Percentiles rank a stretch among this genome's conserved stretches.
Conservation (phyloP, 1,284 basidiomycete species). For the Stygiomarasmius scandens region DNA sequence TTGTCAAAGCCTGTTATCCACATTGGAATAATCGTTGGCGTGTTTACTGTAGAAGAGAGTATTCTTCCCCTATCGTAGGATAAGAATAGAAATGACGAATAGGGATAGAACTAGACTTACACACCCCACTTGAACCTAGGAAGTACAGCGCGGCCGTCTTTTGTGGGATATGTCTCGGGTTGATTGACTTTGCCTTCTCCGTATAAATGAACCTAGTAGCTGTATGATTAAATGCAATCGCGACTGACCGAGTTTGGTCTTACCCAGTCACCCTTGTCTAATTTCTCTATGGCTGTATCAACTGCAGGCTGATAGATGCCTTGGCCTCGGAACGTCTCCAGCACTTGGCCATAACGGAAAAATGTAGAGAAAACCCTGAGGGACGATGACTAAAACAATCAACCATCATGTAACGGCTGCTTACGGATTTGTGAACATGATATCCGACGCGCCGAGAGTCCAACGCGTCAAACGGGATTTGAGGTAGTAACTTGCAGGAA, state of each 20-base stretch:
- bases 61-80: slow-evolving; percentile 68
- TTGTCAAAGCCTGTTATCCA: slow-evolving; percentile 92
- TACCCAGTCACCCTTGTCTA: slow-evolving; percentile 88
- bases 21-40: slow-evolving; percentile 90
- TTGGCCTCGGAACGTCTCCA: slow-evolving; percentile 89
- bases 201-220: slow-evolving; percentile 84
- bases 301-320: slow-evolving; percentile 92
- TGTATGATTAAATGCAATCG: slow-evolving; percentile 7
- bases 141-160: slow-evolving; percentile 45
- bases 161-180: slow-evolving; percentile 52
- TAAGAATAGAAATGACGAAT: too few species aligned
- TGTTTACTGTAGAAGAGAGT: slow-evolving; percentile 73
- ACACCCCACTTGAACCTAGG: slow-evolving; percentile 96
- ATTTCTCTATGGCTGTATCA: slow-evolving; percentile 77
- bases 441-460: slow-evolving; percentile 90
- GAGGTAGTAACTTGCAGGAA: slow-evolving; percentile 68
- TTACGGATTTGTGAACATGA: slow-evolving; percentile 94
- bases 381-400: neutral
- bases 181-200: slow-evolving; percentile 94
- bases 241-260: too few species aligned
- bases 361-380: slow-evolving; percentile 78
- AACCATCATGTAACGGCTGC: slow-evolving; percentile 31
- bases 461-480: slow-evolving; percentile 71
- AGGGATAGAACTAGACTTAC: too few species aligned
- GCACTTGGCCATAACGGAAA: slow-evolving; percentile 89